phyloP scores from a whole-genome alignment of 768 basidiomycete species.

The Trichaptum fuscoviolaceum region DNA sequence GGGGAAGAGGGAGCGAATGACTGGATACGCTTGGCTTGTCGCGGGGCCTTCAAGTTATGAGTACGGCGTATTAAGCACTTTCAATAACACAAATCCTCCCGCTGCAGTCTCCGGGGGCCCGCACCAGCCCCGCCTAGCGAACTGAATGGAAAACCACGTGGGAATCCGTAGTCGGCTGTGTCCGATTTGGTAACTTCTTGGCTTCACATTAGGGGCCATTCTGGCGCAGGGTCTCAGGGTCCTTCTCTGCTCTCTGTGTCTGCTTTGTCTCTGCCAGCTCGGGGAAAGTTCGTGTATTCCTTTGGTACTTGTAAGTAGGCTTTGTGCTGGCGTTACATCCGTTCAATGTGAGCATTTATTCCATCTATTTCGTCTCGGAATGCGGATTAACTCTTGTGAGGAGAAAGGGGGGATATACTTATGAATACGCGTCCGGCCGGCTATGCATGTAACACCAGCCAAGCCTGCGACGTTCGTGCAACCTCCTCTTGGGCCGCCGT shows the following conservation, averaged over 20 bases:
- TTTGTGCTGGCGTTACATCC: neutral
- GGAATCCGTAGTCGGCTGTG: neutral
- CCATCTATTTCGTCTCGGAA: too few species aligned
- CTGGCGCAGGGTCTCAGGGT: neutral
- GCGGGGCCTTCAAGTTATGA: neutral
- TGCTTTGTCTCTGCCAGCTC: conserved; percentile 1
- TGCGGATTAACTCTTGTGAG: neutral
- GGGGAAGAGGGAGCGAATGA: neutral
- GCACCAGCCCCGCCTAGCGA: neutral
- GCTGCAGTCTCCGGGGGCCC: neutral
- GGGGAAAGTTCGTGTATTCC: neutral
- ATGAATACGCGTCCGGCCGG: neutral
- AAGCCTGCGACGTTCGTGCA: neutral
- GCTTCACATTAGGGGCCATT: neutral
- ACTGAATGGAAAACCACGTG: neutral
- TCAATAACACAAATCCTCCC: neutral
- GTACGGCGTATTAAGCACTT: neutral
- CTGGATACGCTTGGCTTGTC: neutral
- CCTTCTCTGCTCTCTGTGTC: neutral
- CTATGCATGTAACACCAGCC: neutral
- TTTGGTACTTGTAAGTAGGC: neutral
- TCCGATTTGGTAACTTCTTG: conserved; percentile 1
- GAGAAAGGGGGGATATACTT: too few species aligned
- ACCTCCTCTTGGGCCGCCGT: neutral
- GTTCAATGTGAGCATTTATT: neutral